Evolutionary conservation across 129 eudicot genomes (phyloP), one percentile per base, ranked within the genome.

Genomic region (Scalesia atractyloides): DNA sequence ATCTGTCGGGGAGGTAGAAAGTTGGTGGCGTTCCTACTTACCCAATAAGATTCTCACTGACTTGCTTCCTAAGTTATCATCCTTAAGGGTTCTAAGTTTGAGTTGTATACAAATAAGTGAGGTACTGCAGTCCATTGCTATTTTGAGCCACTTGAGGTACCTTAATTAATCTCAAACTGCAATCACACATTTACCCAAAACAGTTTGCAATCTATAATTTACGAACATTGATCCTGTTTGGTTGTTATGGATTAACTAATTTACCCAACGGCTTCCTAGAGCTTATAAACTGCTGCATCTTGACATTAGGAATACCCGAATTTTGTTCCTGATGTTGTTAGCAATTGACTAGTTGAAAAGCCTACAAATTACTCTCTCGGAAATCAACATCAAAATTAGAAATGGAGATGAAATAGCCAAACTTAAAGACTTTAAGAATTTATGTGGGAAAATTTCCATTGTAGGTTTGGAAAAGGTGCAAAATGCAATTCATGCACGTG

Each of bases 241-340:
- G 59, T 1, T 67, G 59, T n/a, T 0, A 0, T 1, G 7, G 4
- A 2, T 22, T 67, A 30, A 67, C 19, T 0, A 67, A 67, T 22
- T 67, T 68, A 24, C 60, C 73, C 22, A 0, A 18, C 22, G 0
- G 8, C 46, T 68, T 68, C 60, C 18, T 17, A 17, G 17, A 52
- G 11, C 58, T 52, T 17, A 52, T 16, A 17, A 52, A 56, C 10
- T 69, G 6, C 62, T 18, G 6, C 73, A 69, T 69, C 53, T 69
- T 33, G 73, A 69, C 7, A 36, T 69, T 9, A 33, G 49, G 19
- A 5, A 36, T 12, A 69, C 73, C 36, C 30, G 7, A 6, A 3
- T 3, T 51, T 36, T 69, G 63, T 20, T 70, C 12, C 64, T 52
- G 44, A 61, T 82, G 83, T 83, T 87, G 0, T 70, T n/a, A 56